Evolutionary conservation across 2,329 filamentous ascomycete species (phyloP), one percentile per base, ranked within the genome.

Genomic region (Lachnellula hyalina): DNA sequence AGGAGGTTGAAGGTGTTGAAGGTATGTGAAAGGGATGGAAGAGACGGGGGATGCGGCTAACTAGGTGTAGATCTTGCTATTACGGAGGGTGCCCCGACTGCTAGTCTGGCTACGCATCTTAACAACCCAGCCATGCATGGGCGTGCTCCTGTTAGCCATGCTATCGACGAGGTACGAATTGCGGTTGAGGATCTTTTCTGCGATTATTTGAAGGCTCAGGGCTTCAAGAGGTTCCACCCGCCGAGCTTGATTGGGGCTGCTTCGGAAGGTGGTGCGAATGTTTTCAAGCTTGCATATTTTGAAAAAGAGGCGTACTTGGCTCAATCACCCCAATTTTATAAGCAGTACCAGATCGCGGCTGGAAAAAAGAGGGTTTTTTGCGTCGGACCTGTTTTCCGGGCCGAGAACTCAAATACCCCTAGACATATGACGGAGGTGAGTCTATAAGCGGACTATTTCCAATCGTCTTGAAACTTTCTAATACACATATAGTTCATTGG

Each of bases 111-210:
- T 32, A 65, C 63, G 11, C 87, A 83, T 57, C 83, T 97, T 71
- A 88, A 96, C 77, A 96, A 97, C 79, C 85, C 89, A 57, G 89
- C 89, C 51, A 88, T 99, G 76, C 92, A 96, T 75, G 88, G 96
- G 69, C 86, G 94, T 54, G 89, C 90, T 1, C 90, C 91, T 59
- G 87, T 95, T 59, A 95, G 94, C 74, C 90, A 95, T 71, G 90
- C 92, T 56, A 90, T 91, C 67, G 93, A 64, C 23, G 74, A 78
- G 60, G 73, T 79, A 25, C 62, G 66, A 41, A 66, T 67, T 57
- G 71, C 72, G 42, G 71, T 74, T 21, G 72, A 76, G 62, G 68
- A 71, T 53, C 77, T 94, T 12, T 95, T 95, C 73, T 77, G 80
- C 55, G 85, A 91, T 63, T 97, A 92, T 71, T 85, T 96, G 63